Evolutionary conservation across 768 basidiomycete species (phyloP), one percentile per base, ranked within the genome.

Genomic region (Lentinula sp.): DNA sequence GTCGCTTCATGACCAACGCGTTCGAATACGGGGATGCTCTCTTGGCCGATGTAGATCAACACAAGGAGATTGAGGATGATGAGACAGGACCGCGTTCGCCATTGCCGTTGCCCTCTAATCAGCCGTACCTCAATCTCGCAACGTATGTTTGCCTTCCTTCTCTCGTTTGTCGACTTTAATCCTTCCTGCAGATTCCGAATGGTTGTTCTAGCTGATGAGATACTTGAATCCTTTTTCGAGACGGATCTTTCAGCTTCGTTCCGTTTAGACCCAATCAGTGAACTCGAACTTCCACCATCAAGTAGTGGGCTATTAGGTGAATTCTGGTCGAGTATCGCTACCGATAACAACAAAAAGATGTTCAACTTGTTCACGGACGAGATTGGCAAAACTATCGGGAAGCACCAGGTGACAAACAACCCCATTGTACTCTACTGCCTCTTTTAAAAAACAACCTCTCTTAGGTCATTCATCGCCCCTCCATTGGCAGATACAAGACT

Each of bases 11-110:
- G 88, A 90, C 95, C 42, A 98, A 99, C 68, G 93, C 96, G 0
- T 99, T 98, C 67, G 97, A 99, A 69, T 98, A 95, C 61, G 97
- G 95, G 2, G 95, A 97, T 74, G 88, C 93, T n/a, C 79, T 93
- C n/a, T 75, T 91, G 15, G 89, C 88, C 45, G 77, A 78, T 66
- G 64, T 76, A 15, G 79, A 81, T 28, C 50, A 50, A 65, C 46
- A 2, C 59, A 65, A 23, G 61, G 64, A 39, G 66, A 15, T 10
- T 33, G 5, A 64, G 12, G 61, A 72, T 16, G 73, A 75, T 0
- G 77, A 77, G 28, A 28, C 28, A 51, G 77, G 74, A 58, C 71
- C 74, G 0, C 71, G 66, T 57, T 72, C 71, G 18, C 80, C 82
- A 33, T 18, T 56, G 16, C 81, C 73, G 55, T 78, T 89, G 48